A percentile compares a stretch with the other conserved stretches of the same genome.
phyloP scores from a whole-genome alignment of 441 rosid species.

The Gossypium davidsonii region DNA sequence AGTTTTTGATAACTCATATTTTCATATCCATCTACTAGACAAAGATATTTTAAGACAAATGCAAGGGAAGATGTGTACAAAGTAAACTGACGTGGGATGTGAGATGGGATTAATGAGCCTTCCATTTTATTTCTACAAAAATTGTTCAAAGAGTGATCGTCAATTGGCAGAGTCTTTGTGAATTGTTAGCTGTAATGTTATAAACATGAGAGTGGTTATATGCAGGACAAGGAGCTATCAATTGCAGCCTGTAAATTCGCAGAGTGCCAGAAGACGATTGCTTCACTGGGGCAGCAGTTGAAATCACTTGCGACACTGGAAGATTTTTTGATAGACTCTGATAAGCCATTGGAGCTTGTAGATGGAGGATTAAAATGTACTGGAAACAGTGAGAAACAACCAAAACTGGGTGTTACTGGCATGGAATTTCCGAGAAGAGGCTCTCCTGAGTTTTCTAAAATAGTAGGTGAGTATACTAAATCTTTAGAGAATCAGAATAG shows the following conservation, averaged over 20 bases:
- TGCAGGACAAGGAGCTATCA: slow-evolving; percentile 69
- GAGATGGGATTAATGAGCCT: neutral
- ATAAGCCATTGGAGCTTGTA: slow-evolving; percentile 17
- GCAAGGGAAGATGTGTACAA: neutral
- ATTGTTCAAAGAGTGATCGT: neutral
- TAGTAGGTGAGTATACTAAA: slow-evolving; percentile 6
- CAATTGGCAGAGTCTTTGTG: neutral
- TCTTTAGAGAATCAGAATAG: neutral
- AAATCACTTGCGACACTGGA: slow-evolving; percentile 59
- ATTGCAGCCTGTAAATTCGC: slow-evolving; percentile 62
- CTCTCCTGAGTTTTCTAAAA: slow-evolving; percentile 5
- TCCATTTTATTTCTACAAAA: neutral
- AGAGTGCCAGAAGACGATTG: slow-evolving; percentile 81
- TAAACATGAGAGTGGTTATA: neutral
- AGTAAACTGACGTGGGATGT: neutral
- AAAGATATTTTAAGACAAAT: neutral
- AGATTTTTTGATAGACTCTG: slow-evolving; percentile 43
- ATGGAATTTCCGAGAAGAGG: slow-evolving; percentile 6
- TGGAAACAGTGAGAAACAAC: slow-evolving; percentile 3
- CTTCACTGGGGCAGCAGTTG: slow-evolving; percentile 59
- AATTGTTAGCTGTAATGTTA: neutral
- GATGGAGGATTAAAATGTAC: slow-evolving; percentile 20
- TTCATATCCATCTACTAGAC: neutral
- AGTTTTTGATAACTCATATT: neutral
- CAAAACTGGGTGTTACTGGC: slow-evolving; percentile 18